Percentiles rank a stretch among this genome's conserved stretches.
These are phyloP conservation scores for Boechera stricta DNA, from an alignment of 345 rosid species.

Conservation along the genomic window DNA sequence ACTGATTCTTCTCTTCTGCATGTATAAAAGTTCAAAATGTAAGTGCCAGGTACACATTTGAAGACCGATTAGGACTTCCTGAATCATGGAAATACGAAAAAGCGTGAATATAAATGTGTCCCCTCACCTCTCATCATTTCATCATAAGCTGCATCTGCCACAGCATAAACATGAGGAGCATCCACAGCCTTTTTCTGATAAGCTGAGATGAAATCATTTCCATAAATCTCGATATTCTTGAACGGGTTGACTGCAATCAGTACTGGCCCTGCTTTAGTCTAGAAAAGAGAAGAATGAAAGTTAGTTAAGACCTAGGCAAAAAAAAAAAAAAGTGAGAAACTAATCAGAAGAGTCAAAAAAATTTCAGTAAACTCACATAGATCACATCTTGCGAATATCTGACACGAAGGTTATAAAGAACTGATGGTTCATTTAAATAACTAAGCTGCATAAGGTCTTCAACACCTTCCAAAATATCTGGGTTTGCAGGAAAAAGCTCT, in stretches of 20 bases:
- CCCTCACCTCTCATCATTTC: conserved; percentile 93
- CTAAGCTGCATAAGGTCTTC: conserved; percentile 92
- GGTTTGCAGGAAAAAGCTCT: conserved; percentile 93
- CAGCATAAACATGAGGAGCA: conserved; percentile 83
- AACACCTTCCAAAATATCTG: conserved; percentile 84
- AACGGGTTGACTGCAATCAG: conserved; percentile 92
- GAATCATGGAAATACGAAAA: conserved; percentile 26
- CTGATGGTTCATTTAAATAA: conserved; percentile 94
- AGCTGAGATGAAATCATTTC: conserved; percentile 58
- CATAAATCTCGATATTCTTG: conserved; percentile 69
- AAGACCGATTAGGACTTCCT: not conserved
- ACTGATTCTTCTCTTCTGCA: conserved; percentile 88
- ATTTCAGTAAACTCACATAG: conserved; percentile 68
- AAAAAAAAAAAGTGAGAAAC: not conserved
- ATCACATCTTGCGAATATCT: conserved; percentile 79
- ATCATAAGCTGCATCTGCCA: conserved; percentile 80
- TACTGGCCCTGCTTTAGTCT: conserved; percentile 97
- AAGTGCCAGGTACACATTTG: conserved; percentile 26
- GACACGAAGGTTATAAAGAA: conserved; percentile 80
- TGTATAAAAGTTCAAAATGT: conserved; percentile 31
- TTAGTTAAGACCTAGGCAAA: conserved; percentile 27
- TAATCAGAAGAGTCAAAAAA: conserved; percentile 10
- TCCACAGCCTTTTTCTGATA: conserved; percentile 67
- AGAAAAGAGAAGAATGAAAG: conserved; percentile 33
- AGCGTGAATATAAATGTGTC: conserved; percentile 7